Conservation (phyloP, 2,329 filamentous ascomycete genomes). For the Verruconis gallopava region DNA sequence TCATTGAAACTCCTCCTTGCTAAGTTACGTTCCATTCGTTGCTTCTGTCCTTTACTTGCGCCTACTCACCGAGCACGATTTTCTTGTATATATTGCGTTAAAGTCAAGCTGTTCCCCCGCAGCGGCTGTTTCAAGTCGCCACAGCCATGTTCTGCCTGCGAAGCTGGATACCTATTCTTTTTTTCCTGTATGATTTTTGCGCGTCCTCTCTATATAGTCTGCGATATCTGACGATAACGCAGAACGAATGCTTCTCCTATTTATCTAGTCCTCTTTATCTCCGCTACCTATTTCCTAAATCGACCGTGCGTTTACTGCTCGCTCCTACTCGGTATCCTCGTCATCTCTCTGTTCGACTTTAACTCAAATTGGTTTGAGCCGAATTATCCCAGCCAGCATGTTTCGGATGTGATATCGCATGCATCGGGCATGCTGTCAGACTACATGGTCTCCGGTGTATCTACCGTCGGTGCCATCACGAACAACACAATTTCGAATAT, state of each 20-base stretch:
- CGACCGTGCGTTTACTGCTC: slow-evolving; percentile 97
- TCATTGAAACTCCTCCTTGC: not conserved
- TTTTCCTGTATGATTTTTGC: slow-evolving; percentile 35
- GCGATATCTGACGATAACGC: slow-evolving; percentile 9
- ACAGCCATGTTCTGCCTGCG: slow-evolving; percentile 51
- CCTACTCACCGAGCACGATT: not conserved
- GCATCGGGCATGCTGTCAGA: slow-evolving; percentile 5
- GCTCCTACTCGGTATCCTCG: slow-evolving; percentile 85
- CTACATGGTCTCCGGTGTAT: slow-evolving; percentile 19
- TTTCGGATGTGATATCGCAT: not conserved
- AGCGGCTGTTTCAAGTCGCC: not conserved
- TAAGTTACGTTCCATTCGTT: not conserved
- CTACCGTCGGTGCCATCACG: slow-evolving; percentile 18
- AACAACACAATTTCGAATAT: slow-evolving; percentile 32
- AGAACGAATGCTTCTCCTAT: slow-evolving; percentile 36
- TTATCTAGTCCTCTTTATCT: slow-evolving; percentile 45
- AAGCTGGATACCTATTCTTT: slow-evolving; percentile 39
- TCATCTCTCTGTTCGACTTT: slow-evolving; percentile 92
- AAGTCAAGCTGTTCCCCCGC: not conserved
- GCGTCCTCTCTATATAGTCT: not conserved
- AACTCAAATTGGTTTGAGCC: slow-evolving; percentile 80
- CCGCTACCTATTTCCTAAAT: slow-evolving; percentile 91
- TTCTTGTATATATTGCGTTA: not conserved
- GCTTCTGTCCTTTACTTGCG: not conserved
- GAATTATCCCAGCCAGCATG: slow-evolving; percentile 17